Evolutionary conservation across 2,329 filamentous ascomycete genomes (phyloP), one percentile per base, ranked within the genome.

Genomic region (Aspergillus sp.): DNA sequence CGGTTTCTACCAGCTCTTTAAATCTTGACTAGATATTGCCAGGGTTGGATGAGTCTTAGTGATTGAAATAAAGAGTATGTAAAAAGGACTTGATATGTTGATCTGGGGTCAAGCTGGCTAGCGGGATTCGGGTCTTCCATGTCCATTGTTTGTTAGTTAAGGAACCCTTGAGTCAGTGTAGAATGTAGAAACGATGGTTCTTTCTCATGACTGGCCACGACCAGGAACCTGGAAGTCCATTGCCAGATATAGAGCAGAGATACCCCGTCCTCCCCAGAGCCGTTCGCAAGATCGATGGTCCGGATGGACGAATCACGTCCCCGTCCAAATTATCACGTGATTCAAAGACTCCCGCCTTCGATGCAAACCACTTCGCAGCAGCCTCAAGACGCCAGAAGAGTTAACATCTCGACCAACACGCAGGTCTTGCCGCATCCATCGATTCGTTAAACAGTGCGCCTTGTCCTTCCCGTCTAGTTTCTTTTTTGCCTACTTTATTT

Each of bases 301-400:
- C 25, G 25, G 25, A 12, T 10, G 17, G 49, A 45, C 60, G 56
- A 64, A 64, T 64, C 55, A 62, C 50, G 54, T 52, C 49, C 47
- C 50, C 52, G 38, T 50, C 53, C 48, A 49, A 44, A 30, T 53
- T 41, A 35, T 58, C 64, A 67, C 62, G 60, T 68, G 64, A 66
- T 35, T 22, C 46, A 49, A 44, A 53, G 51, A 65, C 64, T 65
- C 61, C 63, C 63, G 66, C 65, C 64, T 63, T 68, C 57, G 63
- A 66, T 64, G 64, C 66, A 68, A 69, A 67, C 63, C 63, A 60
- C 60, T 60, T 62, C 55, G 50, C 52, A 27, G 41, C 41, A 55
- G 55, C 56, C 52, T 54, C 56, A 53, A 47, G 49, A 43, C 46
- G 54, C 53, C 53, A 54, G 51, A 50, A 57, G 49, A 57, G 52